Base-by-base conservation (phyloP, 1,139 yeast genomes). In the Candida sanyaensis region DNA sequence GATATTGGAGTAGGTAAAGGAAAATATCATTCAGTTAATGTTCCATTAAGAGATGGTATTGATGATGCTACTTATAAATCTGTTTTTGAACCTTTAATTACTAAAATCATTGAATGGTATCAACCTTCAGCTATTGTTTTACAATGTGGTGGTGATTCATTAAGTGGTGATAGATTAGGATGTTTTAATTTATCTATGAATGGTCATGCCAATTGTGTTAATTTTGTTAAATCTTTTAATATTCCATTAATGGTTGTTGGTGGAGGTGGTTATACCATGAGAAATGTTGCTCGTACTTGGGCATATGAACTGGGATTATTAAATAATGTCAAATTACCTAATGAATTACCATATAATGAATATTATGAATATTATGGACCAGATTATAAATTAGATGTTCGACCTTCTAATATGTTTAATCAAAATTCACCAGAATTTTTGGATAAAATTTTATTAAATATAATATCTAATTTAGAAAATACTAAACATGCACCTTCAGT, bases 301-400 rank as follows among this genome's bases (percentile, higher is more conserved):
- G 85, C 97, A 37, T 92, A 81, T 64, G 99, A 93, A 69, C 86
- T 97, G 5, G 97, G 98, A 13, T 72, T 93, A 48, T 75, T 92
- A 55, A 92, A 90, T 61, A 88, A 90, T 60, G 88, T 86, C 50
- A 67, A 83, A 29, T 74, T 92, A 54, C 96, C 92, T 28, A 76
- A 84, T 10, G 97, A 92, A 62, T 78, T 92, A 58, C 98, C 98
- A 4, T 92, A 90, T 74, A 92, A 92, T 66, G 98, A 93, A 66
- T 93, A 93, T 72, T 93, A 89, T 69, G 98, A 92, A 70, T 92
- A 93, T 72, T 92, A 88, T 68, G 98, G 98, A 0, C 99, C 99
- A 1, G 97, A 90, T 69, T 93, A 93, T 68, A 86, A 88, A 65
- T 74, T 88, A 49, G 97, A 93, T 63, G 99, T 93, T 44, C 81